Conservation (phyloP, 768 basidiomycete genomes). For the Mycena filopes region DNA sequence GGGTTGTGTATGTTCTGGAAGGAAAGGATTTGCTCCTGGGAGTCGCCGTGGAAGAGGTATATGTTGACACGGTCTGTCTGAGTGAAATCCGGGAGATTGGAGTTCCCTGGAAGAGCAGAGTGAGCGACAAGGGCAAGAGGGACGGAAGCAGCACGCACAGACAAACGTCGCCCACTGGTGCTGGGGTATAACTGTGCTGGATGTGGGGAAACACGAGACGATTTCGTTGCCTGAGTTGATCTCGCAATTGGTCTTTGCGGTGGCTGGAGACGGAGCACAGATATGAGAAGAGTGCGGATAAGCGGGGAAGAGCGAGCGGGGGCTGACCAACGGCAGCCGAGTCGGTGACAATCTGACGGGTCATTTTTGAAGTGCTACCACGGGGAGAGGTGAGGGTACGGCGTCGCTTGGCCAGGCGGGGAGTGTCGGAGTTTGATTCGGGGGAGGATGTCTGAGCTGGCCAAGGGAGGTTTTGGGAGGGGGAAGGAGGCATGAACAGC, state of each 20-base stretch:
- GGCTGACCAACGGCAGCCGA: slow-evolving; percentile 44
- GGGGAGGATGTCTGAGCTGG: slow-evolving; percentile 51
- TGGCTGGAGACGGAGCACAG: slow-evolving; percentile 28
- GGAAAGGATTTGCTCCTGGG: slow-evolving; percentile 58
- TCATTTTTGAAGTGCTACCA: slow-evolving; percentile 38
- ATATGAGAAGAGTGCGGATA: slow-evolving; percentile 9
- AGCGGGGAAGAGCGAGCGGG: slow-evolving; percentile 9
- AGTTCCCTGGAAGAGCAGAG: slow-evolving; percentile 68
- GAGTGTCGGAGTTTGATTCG: slow-evolving; percentile 21
- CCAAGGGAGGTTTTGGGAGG: slow-evolving; percentile 52
- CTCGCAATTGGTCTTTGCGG: slow-evolving; percentile 64
- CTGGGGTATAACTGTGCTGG: slow-evolving; percentile 69
- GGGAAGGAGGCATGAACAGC: slow-evolving; percentile 48
- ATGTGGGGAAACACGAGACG: slow-evolving; percentile 80
- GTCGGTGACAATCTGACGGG: slow-evolving; percentile 54
- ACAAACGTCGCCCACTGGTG: slow-evolving; percentile 81
- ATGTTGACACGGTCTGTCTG: slow-evolving; percentile 76
- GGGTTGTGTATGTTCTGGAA: slow-evolving; percentile 56
- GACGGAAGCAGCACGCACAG: slow-evolving; percentile 64
- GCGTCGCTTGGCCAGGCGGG: slow-evolving; percentile 26
- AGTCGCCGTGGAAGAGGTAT: slow-evolving; percentile 82
- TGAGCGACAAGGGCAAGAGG: slow-evolving; percentile 29
- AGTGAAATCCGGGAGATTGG: slow-evolving; percentile 70
- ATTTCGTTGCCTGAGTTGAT: slow-evolving; percentile 73
- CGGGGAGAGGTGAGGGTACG: slow-evolving; percentile 26